Base-by-base conservation (phyloP, 2,329 filamentous ascomycete species). In the Ascochyta koolunga region DNA sequence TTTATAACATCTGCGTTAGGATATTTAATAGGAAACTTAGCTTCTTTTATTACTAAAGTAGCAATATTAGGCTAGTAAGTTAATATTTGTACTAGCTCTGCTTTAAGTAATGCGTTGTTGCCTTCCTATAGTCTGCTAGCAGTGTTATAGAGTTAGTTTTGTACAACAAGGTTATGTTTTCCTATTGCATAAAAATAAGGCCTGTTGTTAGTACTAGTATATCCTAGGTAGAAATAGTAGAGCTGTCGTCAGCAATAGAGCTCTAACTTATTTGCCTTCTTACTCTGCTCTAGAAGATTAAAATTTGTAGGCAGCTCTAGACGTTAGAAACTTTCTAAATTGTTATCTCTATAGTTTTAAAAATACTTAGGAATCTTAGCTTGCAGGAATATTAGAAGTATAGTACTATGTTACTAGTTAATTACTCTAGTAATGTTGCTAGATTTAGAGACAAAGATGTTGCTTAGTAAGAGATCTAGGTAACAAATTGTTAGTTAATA, bases 391-490 rank as follows among this genome's bases (percentile, higher is more conserved):
- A 71, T 69, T 4, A 75, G 77, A n/a, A 77, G 68, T 22, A 70
- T 60, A 2, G 66, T 38, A 33, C 62, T 63, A 57, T 78, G 67
- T 59, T 79, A 75, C 76, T 75, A 79, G 54, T 80, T 76, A 31
- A 79, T 76, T 1, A 79, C 54, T 25, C 72, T 55, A 24, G 62
- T 63, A 19, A 79, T 72, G 7, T 71, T 67, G 41, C 66, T 61
- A 25, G 69, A 51, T 5, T 69, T 58, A 31, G 62, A 69, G 10
- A 72, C 54, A 41, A 73, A 72, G 24, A 76, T 67, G 51, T 72
- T 75, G 53, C 63, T 66, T 1, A 70, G 69, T 35, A 65, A 58
- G n/a, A 74, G 57, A 50, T 76, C 72, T 10, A 71, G 70, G 47
- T 77, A 73, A 21, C 72, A 68, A 29, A 76, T 50, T 11, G 64